These are phyloP conservation scores for Eucalyptus cloeziana DNA, from an alignment of 345 rosid species.

Conservation along the genomic window DNA sequence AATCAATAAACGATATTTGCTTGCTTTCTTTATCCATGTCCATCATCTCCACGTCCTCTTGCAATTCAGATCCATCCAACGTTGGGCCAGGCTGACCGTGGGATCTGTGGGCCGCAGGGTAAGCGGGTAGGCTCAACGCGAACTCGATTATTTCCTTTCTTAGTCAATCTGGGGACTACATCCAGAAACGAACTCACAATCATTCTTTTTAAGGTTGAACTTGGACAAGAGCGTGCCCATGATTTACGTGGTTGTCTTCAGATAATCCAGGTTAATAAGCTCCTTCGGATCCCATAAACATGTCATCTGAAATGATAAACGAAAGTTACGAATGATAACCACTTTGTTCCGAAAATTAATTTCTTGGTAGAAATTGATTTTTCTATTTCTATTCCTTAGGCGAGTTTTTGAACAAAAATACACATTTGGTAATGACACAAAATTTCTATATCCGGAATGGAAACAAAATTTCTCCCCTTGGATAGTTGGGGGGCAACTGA, in stretches of 20 bases:
- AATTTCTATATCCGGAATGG: fast-evolving
- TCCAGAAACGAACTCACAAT: background rate
- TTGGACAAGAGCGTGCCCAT: background rate
- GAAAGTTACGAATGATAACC: fast-evolving
- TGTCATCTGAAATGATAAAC: background rate
- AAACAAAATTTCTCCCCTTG: too few species aligned
- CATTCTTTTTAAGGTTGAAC: background rate
- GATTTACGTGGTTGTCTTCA: background rate
- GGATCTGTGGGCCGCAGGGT: background rate
- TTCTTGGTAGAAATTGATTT: too few species aligned
- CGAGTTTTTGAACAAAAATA: too few species aligned
- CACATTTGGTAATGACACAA: fast-evolving
- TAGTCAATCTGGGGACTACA: background rate
- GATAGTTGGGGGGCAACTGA: too few species aligned
- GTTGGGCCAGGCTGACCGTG: background rate
- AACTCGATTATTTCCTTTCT: background rate
- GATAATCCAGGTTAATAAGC: background rate
- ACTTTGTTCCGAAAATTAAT: fast-evolving
- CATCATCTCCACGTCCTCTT: background rate
- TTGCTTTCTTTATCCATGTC: background rate
- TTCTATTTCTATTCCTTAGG: fast-evolving
- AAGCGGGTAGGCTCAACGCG: background rate
- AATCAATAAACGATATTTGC: background rate
- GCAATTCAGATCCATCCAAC: background rate
- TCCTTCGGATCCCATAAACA: background rate